Evolutionary conservation across 2,329 filamentous ascomycete species (phyloP).

Genomic region (Stachybotrys chlorohalonatus): DNA sequence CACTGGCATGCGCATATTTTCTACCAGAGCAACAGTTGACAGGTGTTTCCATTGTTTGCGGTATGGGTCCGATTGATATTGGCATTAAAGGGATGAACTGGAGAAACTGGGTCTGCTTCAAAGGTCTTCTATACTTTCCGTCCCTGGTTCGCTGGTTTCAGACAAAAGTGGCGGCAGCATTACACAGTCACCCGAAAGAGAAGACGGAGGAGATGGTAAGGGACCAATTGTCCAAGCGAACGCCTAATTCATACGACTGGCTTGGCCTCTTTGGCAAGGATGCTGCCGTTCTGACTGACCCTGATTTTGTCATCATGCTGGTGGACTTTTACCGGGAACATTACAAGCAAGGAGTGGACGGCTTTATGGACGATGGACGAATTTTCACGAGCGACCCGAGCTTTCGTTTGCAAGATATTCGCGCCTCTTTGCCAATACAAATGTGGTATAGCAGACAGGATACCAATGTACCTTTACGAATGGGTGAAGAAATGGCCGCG

Average conservation of each 20-base stretch:
- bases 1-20: slow-evolving; percentile 8
- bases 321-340: slow-evolving; percentile 1
- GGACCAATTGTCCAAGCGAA: neutral
- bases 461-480: slow-evolving; percentile 2
- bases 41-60: slow-evolving; percentile 9
- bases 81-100: slow-evolving; percentile 8
- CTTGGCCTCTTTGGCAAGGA: neutral
- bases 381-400: slow-evolving; percentile 1
- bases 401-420: slow-evolving; percentile 1
- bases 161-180: neutral
- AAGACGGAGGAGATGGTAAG: neutral
- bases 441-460: slow-evolving; percentile 1
- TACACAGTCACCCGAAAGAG: neutral
- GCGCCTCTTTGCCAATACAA: neutral
- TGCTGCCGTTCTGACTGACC: neutral
- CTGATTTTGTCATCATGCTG: neutral
- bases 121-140: neutral
- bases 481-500: slow-evolving; percentile 1
- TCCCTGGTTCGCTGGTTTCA: neutral
- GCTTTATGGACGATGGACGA: slow-evolving; percentile 1
- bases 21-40: slow-evolving; percentile 6
- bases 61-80: slow-evolving; percentile 10
- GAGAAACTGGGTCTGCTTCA: slow-evolving; percentile 1
- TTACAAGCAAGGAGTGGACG: slow-evolving; percentile 2
- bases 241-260: neutral